phyloP scores from a whole-genome alignment of 2,329 filamentous ascomycete genomes.

The Neonectria hederae region DNA sequence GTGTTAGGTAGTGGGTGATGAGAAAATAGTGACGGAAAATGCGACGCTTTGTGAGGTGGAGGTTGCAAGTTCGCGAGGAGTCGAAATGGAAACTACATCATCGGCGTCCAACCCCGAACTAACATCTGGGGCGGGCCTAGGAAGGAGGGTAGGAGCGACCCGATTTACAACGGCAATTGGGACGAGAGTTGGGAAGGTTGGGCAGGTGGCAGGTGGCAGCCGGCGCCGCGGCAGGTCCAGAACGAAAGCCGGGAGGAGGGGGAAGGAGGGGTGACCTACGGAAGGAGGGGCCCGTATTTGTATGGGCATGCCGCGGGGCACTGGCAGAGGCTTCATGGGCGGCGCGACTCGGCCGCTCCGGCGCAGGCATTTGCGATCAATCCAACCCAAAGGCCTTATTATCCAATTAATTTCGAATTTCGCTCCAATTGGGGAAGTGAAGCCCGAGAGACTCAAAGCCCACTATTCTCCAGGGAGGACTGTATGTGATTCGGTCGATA shows the following conservation, averaged over 20 bases:
- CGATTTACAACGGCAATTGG: constrained; percentile 11
- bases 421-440: background rate
- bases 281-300: constrained; percentile 61
- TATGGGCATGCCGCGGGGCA: constrained; percentile 41
- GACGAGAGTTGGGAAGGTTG: background rate
- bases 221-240: background rate
- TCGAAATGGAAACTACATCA: constrained; percentile 40
- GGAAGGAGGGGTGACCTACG: constrained; percentile 52
- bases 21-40: constrained; percentile 1
- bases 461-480: background rate
- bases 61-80: constrained; percentile 26
- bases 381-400: background rate
- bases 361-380: constrained; percentile 30
- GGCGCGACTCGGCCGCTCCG: constrained; percentile 33
- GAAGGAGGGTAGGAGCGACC: constrained; percentile 7
- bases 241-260: background rate
- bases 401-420: background rate
- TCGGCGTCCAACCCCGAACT: constrained; percentile 20
- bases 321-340: constrained; percentile 27
- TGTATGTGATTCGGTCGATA: background rate
- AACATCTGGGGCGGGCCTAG: constrained; percentile 14
- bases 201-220: background rate
- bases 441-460: background rate
- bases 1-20: background rate
- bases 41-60: background rate